phyloP scores from a whole-genome alignment of 2,329 filamentous ascomycete genomes.

The Aspergillus novoparasiticus region DNA sequence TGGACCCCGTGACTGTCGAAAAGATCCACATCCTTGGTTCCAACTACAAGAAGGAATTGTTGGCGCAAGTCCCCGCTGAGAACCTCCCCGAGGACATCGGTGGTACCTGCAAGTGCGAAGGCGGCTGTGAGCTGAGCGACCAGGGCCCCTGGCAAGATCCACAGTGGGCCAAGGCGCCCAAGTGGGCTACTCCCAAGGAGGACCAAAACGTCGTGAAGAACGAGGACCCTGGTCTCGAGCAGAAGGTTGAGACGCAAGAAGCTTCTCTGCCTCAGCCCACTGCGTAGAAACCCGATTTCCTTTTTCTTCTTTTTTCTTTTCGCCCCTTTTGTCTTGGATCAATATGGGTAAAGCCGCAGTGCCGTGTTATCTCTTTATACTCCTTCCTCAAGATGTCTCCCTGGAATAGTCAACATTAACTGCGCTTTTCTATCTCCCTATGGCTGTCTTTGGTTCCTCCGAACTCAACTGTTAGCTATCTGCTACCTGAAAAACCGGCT shows the following conservation, averaged over 20 bases:
- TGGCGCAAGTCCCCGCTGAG: slow-evolving; percentile 82
- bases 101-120: slow-evolving; percentile 77
- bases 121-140: slow-evolving; percentile 85
- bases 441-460: not conserved
- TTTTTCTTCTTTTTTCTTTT: slow-evolving; percentile 3
- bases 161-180: slow-evolving; percentile 47
- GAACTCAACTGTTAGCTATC: slow-evolving; percentile 5
- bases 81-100: slow-evolving; percentile 88
- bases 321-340: slow-evolving; percentile 21
- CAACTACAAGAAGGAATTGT: slow-evolving; percentile 79
- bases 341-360: slow-evolving; percentile 21
- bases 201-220: slow-evolving; percentile 26
- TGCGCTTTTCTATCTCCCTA: slow-evolving; percentile 8
- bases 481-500: slow-evolving; percentile 3
- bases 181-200: slow-evolving; percentile 43
- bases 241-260: slow-evolving; percentile 31
- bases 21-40: slow-evolving; percentile 92
- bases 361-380: slow-evolving; percentile 12
- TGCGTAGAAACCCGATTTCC: slow-evolving; percentile 29
- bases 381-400: slow-evolving; percentile 10
- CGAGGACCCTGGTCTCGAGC: slow-evolving; percentile 29
- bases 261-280: slow-evolving; percentile 29
- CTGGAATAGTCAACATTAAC: slow-evolving; percentile 8
- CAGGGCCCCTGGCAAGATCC: slow-evolving; percentile 76
- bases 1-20: slow-evolving; percentile 92